Percentiles rank a stretch among this genome's conserved stretches.
These are phyloP conservation scores for Penicillium oxalicum DNA, from an alignment of 2,329 filamentous ascomycete genomes.

Conservation along the genomic window DNA sequence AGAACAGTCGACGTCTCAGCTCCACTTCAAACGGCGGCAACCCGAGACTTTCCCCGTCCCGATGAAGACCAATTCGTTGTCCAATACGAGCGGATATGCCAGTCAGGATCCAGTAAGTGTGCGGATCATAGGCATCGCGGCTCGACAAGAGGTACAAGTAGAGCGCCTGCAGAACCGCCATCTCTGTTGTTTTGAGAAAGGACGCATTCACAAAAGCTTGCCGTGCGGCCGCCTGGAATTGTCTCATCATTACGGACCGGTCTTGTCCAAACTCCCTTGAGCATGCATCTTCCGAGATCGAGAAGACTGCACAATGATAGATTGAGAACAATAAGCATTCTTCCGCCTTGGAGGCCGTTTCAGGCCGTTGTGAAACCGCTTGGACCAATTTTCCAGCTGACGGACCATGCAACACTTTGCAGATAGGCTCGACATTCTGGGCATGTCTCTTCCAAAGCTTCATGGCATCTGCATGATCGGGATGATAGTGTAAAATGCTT, in stretches of 20 bases:
- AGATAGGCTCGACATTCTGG: constrained; percentile 66
- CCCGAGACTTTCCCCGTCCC: constrained; percentile 42
- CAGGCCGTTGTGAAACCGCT: constrained; percentile 47
- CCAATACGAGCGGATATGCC: constrained; percentile 43
- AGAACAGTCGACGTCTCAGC: constrained; percentile 24
- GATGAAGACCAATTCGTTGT: constrained; percentile 45
- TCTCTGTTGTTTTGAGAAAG: constrained; percentile 40
- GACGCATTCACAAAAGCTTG: constrained; percentile 34
- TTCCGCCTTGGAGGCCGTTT: constrained; percentile 23
- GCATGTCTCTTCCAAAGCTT: constrained; percentile 69
- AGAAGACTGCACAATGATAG: constrained; percentile 21
- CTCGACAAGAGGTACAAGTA: constrained; percentile 36
- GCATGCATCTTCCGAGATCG: constrained; percentile 22
- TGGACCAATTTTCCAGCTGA: constrained; percentile 61
- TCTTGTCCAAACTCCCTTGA: neutral
- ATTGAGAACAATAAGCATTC: constrained; percentile 31
- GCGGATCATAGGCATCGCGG: constrained; percentile 31
- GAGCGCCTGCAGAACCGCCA: constrained; percentile 42
- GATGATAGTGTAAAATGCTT: constrained; percentile 26
- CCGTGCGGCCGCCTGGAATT: constrained; percentile 17
- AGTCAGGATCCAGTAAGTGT: constrained; percentile 48
- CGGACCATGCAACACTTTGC: constrained; percentile 66
- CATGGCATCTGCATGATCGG: constrained; percentile 45
- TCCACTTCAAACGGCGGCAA: constrained; percentile 45
- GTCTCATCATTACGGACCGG: constrained; percentile 27